phyloP scores from a whole-genome alignment of 2,329 filamentous ascomycete genomes.

The Xylariaceae sp. region DNA sequence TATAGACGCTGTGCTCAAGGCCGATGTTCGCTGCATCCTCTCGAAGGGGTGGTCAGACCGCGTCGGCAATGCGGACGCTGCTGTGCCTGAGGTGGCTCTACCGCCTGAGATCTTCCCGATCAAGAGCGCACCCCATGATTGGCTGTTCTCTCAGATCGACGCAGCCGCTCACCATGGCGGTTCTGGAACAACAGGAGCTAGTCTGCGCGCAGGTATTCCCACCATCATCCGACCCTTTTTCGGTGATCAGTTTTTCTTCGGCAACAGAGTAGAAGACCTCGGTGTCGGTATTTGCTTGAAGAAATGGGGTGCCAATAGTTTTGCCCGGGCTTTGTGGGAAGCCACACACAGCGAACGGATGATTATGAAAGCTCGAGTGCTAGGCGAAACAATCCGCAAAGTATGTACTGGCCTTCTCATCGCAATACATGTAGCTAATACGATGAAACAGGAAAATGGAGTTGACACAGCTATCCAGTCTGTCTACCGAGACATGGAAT shows the following conservation, averaged over 20 bases:
- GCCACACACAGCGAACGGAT: constrained; percentile 87
- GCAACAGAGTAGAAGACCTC: constrained; percentile 81
- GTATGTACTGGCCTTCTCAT: constrained; percentile 45
- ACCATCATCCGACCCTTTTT: constrained; percentile 97
- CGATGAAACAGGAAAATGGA: constrained; percentile 68
- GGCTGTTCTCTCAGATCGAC: constrained; percentile 92
- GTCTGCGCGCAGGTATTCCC: constrained; percentile 82
- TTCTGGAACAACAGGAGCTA: constrained; percentile 90
- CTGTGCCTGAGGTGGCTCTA: constrained; percentile 61
- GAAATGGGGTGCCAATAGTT: constrained; percentile 81
- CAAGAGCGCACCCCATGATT: constrained; percentile 89
- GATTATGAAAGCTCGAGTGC: constrained; percentile 75
- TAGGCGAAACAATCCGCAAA: constrained; percentile 84
- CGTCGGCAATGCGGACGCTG: constrained; percentile 24
- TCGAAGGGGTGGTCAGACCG: constrained; percentile 98
- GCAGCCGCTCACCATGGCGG: constrained; percentile 93
- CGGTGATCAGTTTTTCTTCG: constrained; percentile 97
- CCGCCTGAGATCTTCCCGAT: constrained; percentile 84
- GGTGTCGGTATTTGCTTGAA: constrained; percentile 87
- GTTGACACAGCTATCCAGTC: constrained; percentile 87
- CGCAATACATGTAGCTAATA: constrained; percentile 23
- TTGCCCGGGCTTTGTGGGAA: constrained; percentile 85
- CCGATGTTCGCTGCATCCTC: constrained; percentile 89
- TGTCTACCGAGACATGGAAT: constrained; percentile 93
- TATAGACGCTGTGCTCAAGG: constrained; percentile 82